phyloP scores from a whole-genome alignment of 192 early-diverging fungal genomes.

The Helicostylum pulchrum region DNA sequence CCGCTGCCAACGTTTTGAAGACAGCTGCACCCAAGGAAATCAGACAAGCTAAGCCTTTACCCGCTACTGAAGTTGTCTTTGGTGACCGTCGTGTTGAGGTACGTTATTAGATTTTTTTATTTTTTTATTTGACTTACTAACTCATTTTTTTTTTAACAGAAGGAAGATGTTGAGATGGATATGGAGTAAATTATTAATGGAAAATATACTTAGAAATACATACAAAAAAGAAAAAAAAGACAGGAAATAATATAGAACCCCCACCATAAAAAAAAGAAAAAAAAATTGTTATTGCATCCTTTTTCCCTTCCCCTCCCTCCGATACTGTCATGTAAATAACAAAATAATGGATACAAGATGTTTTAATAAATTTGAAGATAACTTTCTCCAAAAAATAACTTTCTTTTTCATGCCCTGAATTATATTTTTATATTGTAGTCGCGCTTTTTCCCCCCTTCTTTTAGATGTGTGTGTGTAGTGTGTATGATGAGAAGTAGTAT shows the following conservation, averaged over 20 bases:
- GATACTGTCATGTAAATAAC: too few species aligned
- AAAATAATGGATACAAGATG: too few species aligned
- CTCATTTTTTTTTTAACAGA: background rate
- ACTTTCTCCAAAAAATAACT: too few species aligned
- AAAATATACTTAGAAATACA: slow-evolving; percentile 1
- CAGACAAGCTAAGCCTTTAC: slow-evolving; percentile 32
- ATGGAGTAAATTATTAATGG: background rate
- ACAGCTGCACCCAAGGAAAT: slow-evolving; percentile 36
- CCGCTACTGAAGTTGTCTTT: slow-evolving; percentile 31
- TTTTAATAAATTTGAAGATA: too few species aligned
- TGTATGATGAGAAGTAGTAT: too few species aligned
- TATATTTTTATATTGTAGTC: too few species aligned
- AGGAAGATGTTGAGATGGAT: slow-evolving; percentile 27
- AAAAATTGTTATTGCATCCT: background rate
- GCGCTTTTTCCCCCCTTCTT: too few species aligned
- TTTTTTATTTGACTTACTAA: background rate
- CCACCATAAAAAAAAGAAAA: background rate
- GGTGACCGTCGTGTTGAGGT: slow-evolving; percentile 24
- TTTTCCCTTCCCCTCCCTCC: background rate
- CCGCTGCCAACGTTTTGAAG: slow-evolving; percentile 16
- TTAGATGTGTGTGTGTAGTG: too few species aligned
- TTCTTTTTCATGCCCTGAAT: too few species aligned
- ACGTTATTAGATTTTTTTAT: slow-evolving; percentile 5
- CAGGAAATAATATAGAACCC: slow-evolving; percentile 1
- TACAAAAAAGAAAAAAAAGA: slow-evolving; percentile 1